Evolutionary conservation across 2,329 filamentous ascomycete species (phyloP).

Genomic region (Cladorrhinum sp.): DNA sequence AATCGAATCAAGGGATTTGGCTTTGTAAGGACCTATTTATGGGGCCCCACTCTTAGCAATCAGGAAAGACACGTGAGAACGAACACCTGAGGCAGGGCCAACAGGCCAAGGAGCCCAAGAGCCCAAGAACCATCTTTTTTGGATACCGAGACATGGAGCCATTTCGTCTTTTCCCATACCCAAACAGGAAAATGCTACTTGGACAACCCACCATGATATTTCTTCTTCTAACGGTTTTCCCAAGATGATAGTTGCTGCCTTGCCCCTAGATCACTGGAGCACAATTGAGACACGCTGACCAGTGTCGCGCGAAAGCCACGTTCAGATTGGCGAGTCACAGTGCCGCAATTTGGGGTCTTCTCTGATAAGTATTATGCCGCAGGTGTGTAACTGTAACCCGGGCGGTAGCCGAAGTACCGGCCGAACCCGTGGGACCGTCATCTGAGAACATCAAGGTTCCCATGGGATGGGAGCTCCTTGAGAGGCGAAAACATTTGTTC

Average conservation of each 20-base stretch:
- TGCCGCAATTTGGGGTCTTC: neutral
- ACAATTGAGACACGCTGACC: too few species aligned
- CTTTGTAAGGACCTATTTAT: constrained; percentile 14
- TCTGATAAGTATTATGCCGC: neutral
- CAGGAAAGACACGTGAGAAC: neutral
- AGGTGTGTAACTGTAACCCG: neutral
- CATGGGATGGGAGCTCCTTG: neutral
- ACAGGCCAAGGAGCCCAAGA: neutral
- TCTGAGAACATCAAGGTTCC: neutral
- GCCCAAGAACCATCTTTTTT: neutral
- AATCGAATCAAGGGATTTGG: neutral
- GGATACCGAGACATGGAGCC: neutral
- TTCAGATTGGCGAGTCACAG: neutral
- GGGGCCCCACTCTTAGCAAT: constrained; percentile 8
- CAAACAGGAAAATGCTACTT: neutral
- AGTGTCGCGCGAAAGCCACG: neutral
- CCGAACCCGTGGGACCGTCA: neutral
- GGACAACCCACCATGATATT: too few species aligned
- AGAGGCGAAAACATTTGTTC: constrained; percentile 1
- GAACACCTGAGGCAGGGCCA: neutral
- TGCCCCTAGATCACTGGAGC: too few species aligned
- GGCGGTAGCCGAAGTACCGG: neutral
- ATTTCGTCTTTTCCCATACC: neutral
- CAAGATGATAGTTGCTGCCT: neutral
- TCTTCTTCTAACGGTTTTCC: neutral